These are phyloP conservation scores for Camellia oleifera DNA, from an alignment of 179 eudicot genomes.

Conservation along the genomic window DNA sequence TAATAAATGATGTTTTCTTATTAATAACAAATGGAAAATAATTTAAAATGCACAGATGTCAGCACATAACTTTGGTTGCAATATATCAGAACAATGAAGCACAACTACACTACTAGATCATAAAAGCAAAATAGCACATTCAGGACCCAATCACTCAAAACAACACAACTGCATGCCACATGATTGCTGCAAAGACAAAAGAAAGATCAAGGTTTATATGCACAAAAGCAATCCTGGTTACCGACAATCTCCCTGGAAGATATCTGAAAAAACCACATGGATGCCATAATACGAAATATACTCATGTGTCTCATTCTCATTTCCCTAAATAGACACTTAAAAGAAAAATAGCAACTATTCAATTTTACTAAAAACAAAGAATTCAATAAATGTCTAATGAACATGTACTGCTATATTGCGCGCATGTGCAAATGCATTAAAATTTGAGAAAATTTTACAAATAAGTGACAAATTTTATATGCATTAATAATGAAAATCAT, in stretches of 20 bases:
- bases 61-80: neutral
- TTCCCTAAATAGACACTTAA: too few species aligned
- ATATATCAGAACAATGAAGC: neutral
- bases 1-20: neutral
- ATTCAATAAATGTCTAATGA: too few species aligned
- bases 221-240: neutral
- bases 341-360: too few species aligned
- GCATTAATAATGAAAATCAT: too few species aligned
- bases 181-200: neutral
- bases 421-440: too few species aligned
- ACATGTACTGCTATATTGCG: too few species aligned
- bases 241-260: neutral
- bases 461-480: too few species aligned
- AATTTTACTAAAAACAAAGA: too few species aligned
- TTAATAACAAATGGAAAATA: neutral
- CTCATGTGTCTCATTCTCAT: too few species aligned
- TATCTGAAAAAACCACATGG: neutral
- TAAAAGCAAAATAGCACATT: neutral
- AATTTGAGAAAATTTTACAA: too few species aligned
- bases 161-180: neutral
- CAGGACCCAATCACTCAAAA: constrained; percentile 3
- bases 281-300: neutral
- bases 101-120: neutral
- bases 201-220: neutral
- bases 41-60: neutral